These are phyloP conservation scores for Aureobasidium sp. DNA, from an alignment of 2,329 filamentous ascomycete genomes.

Conservation along the genomic window DNA sequence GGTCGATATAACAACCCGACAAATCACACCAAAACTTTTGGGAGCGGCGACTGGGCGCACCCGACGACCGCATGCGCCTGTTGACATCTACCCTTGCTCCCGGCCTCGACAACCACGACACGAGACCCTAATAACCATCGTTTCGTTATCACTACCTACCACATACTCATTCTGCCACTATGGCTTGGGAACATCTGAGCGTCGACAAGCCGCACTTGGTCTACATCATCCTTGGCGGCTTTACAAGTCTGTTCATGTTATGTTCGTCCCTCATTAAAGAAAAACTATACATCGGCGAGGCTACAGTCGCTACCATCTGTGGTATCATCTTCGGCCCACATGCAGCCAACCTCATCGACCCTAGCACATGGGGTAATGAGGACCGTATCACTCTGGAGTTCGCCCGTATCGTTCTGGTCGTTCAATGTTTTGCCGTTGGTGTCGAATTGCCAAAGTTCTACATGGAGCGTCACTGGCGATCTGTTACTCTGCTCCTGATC, in stretches of 20 bases:
- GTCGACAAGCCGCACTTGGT: slow-evolving; percentile 96
- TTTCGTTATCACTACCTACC: background rate
- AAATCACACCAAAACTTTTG: slow-evolving; percentile 1
- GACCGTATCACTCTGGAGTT: slow-evolving; percentile 86
- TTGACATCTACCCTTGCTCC: background rate
- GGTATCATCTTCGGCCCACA: slow-evolving; percentile 85
- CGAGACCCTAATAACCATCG: slow-evolving; percentile 1
- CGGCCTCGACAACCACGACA: slow-evolving; percentile 1
- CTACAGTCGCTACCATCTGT: slow-evolving; percentile 82
- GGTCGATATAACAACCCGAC: background rate
- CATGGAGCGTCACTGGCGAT: slow-evolving; percentile 97
- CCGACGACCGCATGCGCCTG: slow-evolving; percentile 38
- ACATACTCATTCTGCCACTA: slow-evolving; percentile 29
- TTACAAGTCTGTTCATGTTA: slow-evolving; percentile 96
- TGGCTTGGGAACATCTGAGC: slow-evolving; percentile 74
- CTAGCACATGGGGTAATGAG: slow-evolving; percentile 67
- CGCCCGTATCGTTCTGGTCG: slow-evolving; percentile 79
- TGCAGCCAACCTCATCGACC: slow-evolving; percentile 74
- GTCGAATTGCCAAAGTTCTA: slow-evolving; percentile 88
- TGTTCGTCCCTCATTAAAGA: slow-evolving; percentile 98
- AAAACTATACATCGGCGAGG: slow-evolving; percentile 96
- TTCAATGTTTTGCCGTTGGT: slow-evolving; percentile 87
- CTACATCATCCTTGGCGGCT: slow-evolving; percentile 95
- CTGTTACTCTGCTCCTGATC: slow-evolving; percentile 76
- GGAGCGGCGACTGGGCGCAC: slow-evolving; percentile 46